These are phyloP conservation scores for Marchantia polymorpha DNA, from an alignment of 225 moss, liverwort and hornwort genomes.

Conservation along the genomic window DNA sequence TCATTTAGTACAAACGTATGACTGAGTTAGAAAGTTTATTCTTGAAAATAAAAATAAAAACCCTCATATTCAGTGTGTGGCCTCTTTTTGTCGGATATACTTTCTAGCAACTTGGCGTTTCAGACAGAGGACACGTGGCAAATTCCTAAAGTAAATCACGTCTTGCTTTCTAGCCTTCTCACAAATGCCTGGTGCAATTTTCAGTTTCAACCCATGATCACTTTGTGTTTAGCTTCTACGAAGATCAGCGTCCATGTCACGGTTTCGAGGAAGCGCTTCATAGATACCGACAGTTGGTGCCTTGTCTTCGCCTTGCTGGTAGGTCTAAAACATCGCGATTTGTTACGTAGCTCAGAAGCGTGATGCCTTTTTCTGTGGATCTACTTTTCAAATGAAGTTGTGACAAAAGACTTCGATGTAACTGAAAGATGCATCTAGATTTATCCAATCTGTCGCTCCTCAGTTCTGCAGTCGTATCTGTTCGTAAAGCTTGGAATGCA, in stretches of 20 bases:
- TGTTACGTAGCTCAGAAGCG: neutral
- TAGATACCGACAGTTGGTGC: conserved; percentile 61
- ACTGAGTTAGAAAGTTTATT: no score
- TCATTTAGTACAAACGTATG: no score
- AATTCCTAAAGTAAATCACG: no score
- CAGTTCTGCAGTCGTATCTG: neutral
- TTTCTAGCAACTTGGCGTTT: no score
- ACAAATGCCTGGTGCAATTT: conserved; percentile 2
- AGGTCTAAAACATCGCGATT: neutral
- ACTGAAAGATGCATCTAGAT: neutral
- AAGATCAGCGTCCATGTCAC: conserved; percentile 61
- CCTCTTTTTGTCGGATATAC: no score
- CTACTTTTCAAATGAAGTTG: neutral
- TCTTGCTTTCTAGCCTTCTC: neutral
- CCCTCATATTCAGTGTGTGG: no score
- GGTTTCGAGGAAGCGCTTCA: conserved; percentile 77
- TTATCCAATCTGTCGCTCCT: no score
- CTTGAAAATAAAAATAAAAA: no score
- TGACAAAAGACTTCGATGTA: neutral
- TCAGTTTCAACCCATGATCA: conserved; percentile 78
- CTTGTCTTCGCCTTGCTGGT: conserved; percentile 43
- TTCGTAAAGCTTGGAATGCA: neutral
- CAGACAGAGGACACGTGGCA: no score
- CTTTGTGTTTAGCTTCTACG: conserved; percentile 75
- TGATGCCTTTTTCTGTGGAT: neutral